A percentile compares a stretch with the other conserved stretches of the same genome.
phyloP scores from a whole-genome alignment of 176 grass and related monocot species.

The Stipa capillata region DNA sequence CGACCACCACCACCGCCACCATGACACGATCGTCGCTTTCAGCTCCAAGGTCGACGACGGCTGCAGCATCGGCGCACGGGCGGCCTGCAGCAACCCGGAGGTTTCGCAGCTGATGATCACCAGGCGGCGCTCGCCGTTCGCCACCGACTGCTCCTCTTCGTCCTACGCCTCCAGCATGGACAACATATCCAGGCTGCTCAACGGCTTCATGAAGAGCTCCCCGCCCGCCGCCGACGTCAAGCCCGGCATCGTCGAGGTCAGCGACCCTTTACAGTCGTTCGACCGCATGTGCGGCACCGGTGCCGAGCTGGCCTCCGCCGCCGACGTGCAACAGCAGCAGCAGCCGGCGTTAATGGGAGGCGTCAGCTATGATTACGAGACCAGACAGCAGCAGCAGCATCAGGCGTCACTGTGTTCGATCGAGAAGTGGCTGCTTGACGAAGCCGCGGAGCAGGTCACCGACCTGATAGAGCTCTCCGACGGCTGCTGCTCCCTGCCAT shows the following conservation, averaged over 20 bases:
- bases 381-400: slow-evolving; percentile 21
- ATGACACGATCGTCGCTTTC: neutral
- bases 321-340: neutral
- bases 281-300: neutral
- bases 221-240: slow-evolving; percentile 5
- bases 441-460: slow-evolving; percentile 40
- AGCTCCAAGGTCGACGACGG: no score
- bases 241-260: neutral
- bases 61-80: no score
- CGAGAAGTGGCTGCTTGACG: slow-evolving; percentile 78
- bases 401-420: slow-evolving; percentile 42
- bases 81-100: neutral
- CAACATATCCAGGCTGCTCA: slow-evolving; percentile 69
- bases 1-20: neutral
- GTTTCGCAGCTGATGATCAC: neutral
- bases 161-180: slow-evolving; percentile 60
- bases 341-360: neutral
- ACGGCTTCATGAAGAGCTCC: slow-evolving; percentile 51
- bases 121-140: slow-evolving; percentile 19
- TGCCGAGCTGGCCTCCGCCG: neutral
- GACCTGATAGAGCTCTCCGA: slow-evolving; percentile 47
- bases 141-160: neutral
- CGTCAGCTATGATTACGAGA: slow-evolving; percentile 9
- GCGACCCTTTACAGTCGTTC: slow-evolving; percentile 24
- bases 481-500: slow-evolving; percentile 37